Evolutionary conservation across 495 filamentous ascomycete species (phyloP).

Genomic region (Cercophora sp.): DNA sequence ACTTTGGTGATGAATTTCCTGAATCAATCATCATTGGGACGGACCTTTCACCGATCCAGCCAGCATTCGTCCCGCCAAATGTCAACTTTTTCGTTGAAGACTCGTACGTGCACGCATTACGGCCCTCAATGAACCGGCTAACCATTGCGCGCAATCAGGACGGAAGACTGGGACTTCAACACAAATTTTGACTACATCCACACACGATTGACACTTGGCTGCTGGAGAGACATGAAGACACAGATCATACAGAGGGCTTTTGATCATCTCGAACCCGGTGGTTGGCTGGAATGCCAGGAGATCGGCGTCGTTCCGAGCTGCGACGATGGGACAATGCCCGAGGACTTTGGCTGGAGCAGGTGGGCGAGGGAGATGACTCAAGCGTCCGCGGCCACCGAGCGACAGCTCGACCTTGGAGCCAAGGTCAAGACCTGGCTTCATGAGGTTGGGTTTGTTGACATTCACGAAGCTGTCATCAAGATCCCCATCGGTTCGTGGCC

Average conservation of each 20-base stretch:
- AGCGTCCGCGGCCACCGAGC: constrained; percentile 45
- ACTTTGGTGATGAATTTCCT: constrained; percentile 45
- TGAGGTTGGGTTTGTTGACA: constrained; percentile 60
- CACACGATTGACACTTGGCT: constrained; percentile 43
- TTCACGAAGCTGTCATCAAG: constrained; percentile 53
- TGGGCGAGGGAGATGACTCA: constrained; percentile 51
- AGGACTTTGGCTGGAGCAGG: constrained; percentile 39
- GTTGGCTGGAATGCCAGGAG: constrained; percentile 64
- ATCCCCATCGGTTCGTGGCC: constrained; percentile 56
- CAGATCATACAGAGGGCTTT: constrained; percentile 38
- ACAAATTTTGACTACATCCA: constrained; percentile 47
- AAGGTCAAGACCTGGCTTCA: constrained; percentile 53
- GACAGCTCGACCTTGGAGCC: constrained; percentile 49
- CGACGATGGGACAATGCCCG: constrained; percentile 57
- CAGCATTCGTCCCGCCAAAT: constrained; percentile 38
- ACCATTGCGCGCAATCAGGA: not conserved
- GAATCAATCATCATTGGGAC: constrained; percentile 36
- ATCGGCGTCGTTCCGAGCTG: constrained; percentile 51
- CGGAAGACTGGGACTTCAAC: constrained; percentile 23
- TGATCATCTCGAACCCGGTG: constrained; percentile 57
- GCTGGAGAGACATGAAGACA: constrained; percentile 40
- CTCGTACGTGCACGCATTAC: constrained; percentile 22
- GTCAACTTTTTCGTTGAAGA: constrained; percentile 48
- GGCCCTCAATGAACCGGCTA: not conserved
- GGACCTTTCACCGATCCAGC: constrained; percentile 45